Conservation (phyloP, 176 grass and related monocot genomes). For the maize (Zea mays) region DNA sequence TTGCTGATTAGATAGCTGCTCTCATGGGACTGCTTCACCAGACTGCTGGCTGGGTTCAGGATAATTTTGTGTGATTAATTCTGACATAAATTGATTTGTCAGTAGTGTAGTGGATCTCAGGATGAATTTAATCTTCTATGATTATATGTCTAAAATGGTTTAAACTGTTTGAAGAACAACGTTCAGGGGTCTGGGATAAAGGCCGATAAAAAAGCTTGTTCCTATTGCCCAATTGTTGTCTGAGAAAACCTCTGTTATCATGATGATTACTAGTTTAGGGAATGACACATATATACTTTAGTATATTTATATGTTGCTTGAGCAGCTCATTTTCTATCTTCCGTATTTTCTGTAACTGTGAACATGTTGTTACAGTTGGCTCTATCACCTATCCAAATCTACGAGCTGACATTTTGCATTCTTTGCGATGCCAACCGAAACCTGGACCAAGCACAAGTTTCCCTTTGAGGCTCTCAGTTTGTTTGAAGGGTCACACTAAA, state of each 20-base stretch:
- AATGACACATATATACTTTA: not conserved
- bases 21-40: not conserved
- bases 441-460: slow-evolving; percentile 36
- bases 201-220: not conserved
- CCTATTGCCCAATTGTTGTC: not conserved
- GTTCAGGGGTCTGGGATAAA: not conserved
- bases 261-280: not conserved
- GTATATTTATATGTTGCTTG: slow-evolving; percentile 10
- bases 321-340: not conserved
- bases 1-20: not conserved
- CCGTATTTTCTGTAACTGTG: slow-evolving; percentile 1
- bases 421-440: slow-evolving; percentile 21
- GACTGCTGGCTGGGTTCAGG: not conserved
- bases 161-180: not conserved
- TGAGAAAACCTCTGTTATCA: not conserved
- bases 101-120: not conserved
- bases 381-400: slow-evolving; percentile 53
- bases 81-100: not conserved
- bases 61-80: not conserved
- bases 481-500: slow-evolving; percentile 58
- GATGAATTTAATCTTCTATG: not conserved
- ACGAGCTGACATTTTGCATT: slow-evolving; percentile 54
- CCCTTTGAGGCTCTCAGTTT: slow-evolving; percentile 50
- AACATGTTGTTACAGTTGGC: slow-evolving; percentile 45
- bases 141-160: not conserved